These are phyloP conservation scores for Sequoia sempervirens DNA, from an alignment of 75 land plant genomes.

Conservation along the genomic window DNA sequence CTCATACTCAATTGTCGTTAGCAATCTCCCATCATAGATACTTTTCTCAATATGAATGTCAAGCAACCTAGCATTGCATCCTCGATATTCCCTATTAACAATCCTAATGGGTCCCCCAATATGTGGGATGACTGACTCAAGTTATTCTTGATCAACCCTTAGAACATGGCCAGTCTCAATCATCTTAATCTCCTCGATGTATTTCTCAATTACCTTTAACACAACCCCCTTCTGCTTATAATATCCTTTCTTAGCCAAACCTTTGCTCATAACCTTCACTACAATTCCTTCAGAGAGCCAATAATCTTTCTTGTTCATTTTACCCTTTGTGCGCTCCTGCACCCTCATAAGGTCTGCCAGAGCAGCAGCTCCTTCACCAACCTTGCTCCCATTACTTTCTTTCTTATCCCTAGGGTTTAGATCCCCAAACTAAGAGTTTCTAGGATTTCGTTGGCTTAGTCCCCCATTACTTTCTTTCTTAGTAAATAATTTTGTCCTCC, in stretches of 20 bases:
- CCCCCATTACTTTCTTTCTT: too few relatives aligned
- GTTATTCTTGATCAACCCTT: conserved; percentile 91
- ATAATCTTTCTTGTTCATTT: conserved; percentile 82
- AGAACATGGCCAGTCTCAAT: conserved; percentile 70
- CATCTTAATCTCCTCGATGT: conserved; percentile 92
- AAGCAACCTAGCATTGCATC: conserved; percentile 70
- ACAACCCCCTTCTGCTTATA: conserved; percentile 92
- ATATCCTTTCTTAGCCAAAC: conserved; percentile 77
- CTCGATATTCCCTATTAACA: conserved; percentile 95
- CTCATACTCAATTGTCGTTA: conserved; percentile 82
- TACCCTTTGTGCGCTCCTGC: conserved; percentile 82
- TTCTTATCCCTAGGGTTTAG: conserved; percentile 3
- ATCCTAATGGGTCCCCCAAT: conserved; percentile 83
- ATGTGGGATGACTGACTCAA: conserved; percentile 93
- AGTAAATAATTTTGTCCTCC: too few relatives aligned
- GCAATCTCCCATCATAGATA: conserved; percentile 78
- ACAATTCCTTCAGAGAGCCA: conserved; percentile 85
- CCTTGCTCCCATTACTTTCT: background rate
- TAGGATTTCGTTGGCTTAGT: background rate
- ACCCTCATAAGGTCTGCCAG: conserved; percentile 87
- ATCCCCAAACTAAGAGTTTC: background rate
- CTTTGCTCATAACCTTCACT: conserved; percentile 92
- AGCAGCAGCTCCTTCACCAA: conserved; percentile 14
- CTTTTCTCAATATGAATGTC: conserved; percentile 88
- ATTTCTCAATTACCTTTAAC: conserved; percentile 79